Conservation (phyloP, 305 asterid genomes). For the Fraxinus sp. region DNA sequence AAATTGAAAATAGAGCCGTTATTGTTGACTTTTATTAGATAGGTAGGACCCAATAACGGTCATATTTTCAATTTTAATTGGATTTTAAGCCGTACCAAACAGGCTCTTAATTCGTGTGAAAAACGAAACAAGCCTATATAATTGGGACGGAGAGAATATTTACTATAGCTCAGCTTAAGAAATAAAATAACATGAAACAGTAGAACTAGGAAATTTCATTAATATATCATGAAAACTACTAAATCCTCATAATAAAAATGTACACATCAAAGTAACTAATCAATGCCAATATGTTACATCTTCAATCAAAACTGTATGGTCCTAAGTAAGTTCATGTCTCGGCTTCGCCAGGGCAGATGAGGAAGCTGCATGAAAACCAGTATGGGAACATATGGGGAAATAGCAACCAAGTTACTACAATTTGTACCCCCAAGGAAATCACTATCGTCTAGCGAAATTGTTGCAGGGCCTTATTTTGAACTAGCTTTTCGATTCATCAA, state of each 20-base stretch:
- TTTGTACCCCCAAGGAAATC: background rate
- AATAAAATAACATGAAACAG: background rate
- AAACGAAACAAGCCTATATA: too few species aligned
- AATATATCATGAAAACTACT: background rate
- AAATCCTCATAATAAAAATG: background rate
- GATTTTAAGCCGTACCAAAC: too few species aligned
- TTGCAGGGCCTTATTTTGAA: slow-evolving; percentile 14
- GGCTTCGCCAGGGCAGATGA: background rate
- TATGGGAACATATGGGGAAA: background rate
- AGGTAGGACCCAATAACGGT: too few species aligned
- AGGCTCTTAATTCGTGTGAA: too few species aligned
- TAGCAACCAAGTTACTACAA: background rate
- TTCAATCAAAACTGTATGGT: background rate
- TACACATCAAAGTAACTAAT: background rate
- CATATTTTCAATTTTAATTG: too few species aligned
- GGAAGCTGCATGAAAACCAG: background rate
- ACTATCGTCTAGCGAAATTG: background rate
- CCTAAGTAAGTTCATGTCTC: background rate
- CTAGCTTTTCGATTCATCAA: slow-evolving; percentile 79
- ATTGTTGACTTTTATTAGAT: too few species aligned
- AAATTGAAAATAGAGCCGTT: too few species aligned
- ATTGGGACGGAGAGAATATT: too few species aligned
- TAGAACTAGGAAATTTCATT: background rate
- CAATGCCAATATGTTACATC: background rate
- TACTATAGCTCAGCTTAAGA: background rate